Conservation (phyloP, 495 filamentous ascomycete species). For the Penicillium canariense region DNA sequence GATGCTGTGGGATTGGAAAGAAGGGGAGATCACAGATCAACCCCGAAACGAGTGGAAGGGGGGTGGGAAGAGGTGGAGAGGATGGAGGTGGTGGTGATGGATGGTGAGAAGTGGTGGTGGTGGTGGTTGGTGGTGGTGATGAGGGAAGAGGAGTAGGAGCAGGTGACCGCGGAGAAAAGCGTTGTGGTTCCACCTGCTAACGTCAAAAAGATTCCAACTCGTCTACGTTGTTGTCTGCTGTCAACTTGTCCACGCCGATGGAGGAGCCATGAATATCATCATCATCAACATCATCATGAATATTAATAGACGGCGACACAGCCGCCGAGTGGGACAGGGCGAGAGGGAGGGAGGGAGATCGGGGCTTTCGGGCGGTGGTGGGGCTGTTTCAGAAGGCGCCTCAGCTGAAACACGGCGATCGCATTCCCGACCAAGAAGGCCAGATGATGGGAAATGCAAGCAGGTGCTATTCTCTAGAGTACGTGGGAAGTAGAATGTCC, state of each 20-base stretch:
- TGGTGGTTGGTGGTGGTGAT: background rate
- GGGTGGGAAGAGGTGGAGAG: slow-evolving; percentile 12
- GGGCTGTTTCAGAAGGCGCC: slow-evolving; percentile 36
- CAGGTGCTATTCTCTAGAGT: background rate
- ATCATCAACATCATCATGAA: slow-evolving; percentile 11
- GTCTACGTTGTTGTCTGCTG: background rate
- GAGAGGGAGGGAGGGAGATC: slow-evolving; percentile 14
- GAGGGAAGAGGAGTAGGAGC: slow-evolving; percentile 8
- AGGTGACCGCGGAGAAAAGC: slow-evolving; percentile 24
- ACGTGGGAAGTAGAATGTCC: background rate
- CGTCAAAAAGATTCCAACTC: background rate
- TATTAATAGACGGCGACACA: slow-evolving; percentile 34
- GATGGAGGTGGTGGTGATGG: slow-evolving; percentile 2
- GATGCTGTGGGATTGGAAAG: background rate
- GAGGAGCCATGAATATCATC: background rate
- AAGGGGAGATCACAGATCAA: background rate
- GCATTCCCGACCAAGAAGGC: too few relatives aligned
- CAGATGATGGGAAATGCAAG: background rate
- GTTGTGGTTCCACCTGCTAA: slow-evolving; percentile 11
- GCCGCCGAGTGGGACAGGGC: slow-evolving; percentile 21
- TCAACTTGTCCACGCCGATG: background rate
- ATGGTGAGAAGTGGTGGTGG: slow-evolving; percentile 5
- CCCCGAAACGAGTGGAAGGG: slow-evolving; percentile 16
- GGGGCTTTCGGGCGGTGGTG: slow-evolving; percentile 22
- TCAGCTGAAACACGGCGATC: slow-evolving; percentile 26